Conservation (phyloP, 2,329 filamentous ascomycete genomes). For the Sarocladiaceae sp. region DNA sequence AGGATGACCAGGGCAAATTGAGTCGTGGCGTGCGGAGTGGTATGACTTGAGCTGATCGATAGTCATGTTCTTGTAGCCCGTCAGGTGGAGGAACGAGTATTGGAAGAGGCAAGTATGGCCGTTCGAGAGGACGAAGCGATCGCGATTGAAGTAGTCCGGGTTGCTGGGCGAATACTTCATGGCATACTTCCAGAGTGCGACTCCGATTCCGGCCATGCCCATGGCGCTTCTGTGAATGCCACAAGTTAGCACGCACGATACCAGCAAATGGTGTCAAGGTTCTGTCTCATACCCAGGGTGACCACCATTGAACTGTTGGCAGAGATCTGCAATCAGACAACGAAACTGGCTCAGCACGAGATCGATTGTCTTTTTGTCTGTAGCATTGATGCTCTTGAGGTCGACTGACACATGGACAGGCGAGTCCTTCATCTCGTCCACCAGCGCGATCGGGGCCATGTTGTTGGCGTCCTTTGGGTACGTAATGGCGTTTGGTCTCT, state of each 20-base stretch:
- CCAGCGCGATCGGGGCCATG: not conserved
- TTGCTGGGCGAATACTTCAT: constrained; percentile 57
- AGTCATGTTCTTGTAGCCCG: constrained; percentile 51
- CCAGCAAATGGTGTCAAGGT: no score
- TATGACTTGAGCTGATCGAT: constrained; percentile 54
- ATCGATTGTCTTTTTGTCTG: constrained; percentile 27
- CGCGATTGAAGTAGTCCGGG: constrained; percentile 55
- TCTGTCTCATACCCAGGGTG: constrained; percentile 57
- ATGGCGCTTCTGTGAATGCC: constrained; percentile 37
- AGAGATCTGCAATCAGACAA: constrained; percentile 62
- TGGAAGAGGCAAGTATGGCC: constrained; percentile 53
- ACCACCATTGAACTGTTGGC: constrained; percentile 65
- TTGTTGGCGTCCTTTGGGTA: not conserved
- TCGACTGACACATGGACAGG: not conserved
- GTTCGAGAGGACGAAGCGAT: constrained; percentile 60
- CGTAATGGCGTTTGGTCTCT: no score
- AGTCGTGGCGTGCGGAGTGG: constrained; percentile 37
- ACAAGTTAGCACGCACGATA: not conserved
- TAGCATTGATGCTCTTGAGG: constrained; percentile 11
- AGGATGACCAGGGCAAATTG: constrained; percentile 51
- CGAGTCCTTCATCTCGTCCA: constrained; percentile 2
- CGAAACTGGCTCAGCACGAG: constrained; percentile 57
- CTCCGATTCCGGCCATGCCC: constrained; percentile 58
- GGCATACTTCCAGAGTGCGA: constrained; percentile 56
- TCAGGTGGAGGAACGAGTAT: constrained; percentile 49